A percentile compares a stretch with the other conserved stretches of the same genome.
Evolutionary conservation across 2,329 filamentous ascomycete genomes (phyloP).

Genomic region (Scolecobasidium constrictum): DNA sequence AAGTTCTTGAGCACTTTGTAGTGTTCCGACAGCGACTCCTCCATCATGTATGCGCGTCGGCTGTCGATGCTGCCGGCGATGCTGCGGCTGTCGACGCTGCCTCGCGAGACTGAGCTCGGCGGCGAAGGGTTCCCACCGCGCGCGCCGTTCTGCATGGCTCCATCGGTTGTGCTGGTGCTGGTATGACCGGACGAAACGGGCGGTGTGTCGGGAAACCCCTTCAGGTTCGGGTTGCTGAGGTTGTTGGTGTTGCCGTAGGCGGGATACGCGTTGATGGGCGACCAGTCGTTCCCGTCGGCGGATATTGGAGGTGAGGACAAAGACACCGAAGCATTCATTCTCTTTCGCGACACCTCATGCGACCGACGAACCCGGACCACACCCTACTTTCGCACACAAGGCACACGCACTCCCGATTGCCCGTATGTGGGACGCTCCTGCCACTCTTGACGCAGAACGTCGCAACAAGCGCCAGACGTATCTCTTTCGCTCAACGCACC

Average conservation of each 20-base stretch:
- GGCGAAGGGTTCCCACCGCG: constrained; percentile 57
- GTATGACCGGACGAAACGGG: constrained; percentile 26
- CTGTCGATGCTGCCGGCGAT: constrained; percentile 48
- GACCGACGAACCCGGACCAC: too few relatives aligned
- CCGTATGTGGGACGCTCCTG: too few relatives aligned
- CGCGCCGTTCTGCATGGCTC: constrained; percentile 43
- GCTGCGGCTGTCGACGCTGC: constrained; percentile 59
- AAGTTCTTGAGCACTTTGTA: constrained; percentile 71
- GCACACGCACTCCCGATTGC: too few relatives aligned
- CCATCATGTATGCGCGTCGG: constrained; percentile 46
- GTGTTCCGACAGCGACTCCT: constrained; percentile 67
- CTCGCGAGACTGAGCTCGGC: constrained; percentile 76
- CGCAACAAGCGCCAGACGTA: too few relatives aligned
- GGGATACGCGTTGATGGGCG: constrained; percentile 27
- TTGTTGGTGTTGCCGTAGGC: constrained; percentile 15
- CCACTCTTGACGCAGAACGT: too few relatives aligned
- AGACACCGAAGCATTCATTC: constrained; percentile 23
- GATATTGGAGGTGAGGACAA: constrained; percentile 19
- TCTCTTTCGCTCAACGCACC: too few relatives aligned
- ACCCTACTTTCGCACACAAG: too few relatives aligned
- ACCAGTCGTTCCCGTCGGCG: constrained; percentile 29
- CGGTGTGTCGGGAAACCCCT: constrained; percentile 17
- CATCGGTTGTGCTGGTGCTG: constrained; percentile 28
- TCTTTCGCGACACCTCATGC: not conserved
- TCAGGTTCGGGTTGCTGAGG: not conserved